Conservation (phyloP, 1,284 basidiomycete species). For the Fomitopsis betulina region DNA sequence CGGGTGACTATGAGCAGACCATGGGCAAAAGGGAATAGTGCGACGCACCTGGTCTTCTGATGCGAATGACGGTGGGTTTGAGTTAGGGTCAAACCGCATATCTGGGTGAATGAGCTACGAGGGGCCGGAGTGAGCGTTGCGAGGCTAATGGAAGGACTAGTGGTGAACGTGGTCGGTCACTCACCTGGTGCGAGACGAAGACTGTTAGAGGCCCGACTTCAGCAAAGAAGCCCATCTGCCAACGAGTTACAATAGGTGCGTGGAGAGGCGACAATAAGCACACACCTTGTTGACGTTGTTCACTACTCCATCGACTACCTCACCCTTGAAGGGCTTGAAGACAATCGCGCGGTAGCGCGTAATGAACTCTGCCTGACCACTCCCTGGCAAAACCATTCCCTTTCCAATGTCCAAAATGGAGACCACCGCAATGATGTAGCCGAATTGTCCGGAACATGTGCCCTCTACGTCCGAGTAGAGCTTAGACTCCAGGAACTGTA, state of each 20-base stretch:
- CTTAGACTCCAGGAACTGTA: constrained; percentile 89
- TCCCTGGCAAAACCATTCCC: constrained; percentile 89
- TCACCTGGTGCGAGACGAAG: constrained; percentile 91
- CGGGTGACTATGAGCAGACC: neutral
- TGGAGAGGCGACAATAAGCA: neutral
- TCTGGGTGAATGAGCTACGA: constrained; percentile 86
- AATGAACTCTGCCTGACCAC: constrained; percentile 92
- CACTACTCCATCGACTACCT: constrained; percentile 96
- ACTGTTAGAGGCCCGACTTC: constrained; percentile 91
- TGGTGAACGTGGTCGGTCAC: constrained; percentile 23
- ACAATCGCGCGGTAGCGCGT: constrained; percentile 91
- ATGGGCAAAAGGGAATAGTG: neutral
- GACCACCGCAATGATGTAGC: constrained; percentile 97
- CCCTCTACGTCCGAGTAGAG: constrained; percentile 96
- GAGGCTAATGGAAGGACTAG: neutral
- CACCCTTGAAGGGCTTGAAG: constrained; percentile 98
- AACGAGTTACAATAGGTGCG: neutral
- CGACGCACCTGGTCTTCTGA: constrained; percentile 77
- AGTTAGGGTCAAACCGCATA: constrained; percentile 89
- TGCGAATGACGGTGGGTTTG: constrained; percentile 88
- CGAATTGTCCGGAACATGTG: constrained; percentile 93
- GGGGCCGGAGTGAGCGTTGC: neutral
- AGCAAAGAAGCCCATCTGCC: constrained; percentile 96
- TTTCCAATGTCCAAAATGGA: constrained; percentile 86
- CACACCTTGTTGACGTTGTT: constrained; percentile 93